A percentile compares a stretch with the other conserved stretches of the same genome.
Conservation (phyloP, 2,329 filamentous ascomycete species). For the Venturia asperata region DNA sequence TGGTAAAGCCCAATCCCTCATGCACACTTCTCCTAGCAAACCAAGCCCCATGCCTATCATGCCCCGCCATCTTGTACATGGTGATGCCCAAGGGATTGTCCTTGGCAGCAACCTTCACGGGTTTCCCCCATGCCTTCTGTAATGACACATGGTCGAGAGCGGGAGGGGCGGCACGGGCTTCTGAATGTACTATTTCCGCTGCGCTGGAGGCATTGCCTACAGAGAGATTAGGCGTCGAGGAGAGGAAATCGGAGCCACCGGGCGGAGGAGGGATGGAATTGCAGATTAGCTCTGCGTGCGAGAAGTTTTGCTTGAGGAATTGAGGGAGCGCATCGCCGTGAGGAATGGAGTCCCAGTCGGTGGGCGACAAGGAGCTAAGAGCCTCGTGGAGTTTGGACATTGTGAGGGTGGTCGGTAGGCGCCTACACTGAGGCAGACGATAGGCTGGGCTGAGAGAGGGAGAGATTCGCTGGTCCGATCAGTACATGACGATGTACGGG, state of each 20-base stretch:
- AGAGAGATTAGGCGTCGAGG: constrained; percentile 28
- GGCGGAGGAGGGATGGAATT: constrained; percentile 65
- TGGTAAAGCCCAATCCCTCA: constrained; percentile 65
- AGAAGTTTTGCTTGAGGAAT: constrained; percentile 37
- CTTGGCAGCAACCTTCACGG: constrained; percentile 61
- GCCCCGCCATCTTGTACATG: constrained; percentile 71
- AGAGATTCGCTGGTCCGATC: background rate
- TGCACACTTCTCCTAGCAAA: constrained; percentile 82
- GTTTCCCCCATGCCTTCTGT: constrained; percentile 80
- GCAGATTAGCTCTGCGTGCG: constrained; percentile 61
- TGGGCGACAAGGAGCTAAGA: constrained; percentile 38
- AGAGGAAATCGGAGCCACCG: constrained; percentile 37
- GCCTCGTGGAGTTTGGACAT: constrained; percentile 42
- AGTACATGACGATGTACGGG: background rate
- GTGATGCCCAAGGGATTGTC: constrained; percentile 70
- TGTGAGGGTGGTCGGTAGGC: constrained; percentile 18
- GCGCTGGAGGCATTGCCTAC: constrained; percentile 41
- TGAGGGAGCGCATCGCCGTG: constrained; percentile 32
- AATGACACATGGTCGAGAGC: constrained; percentile 47
- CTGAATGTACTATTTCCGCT: constrained; percentile 47
- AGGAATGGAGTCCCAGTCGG: constrained; percentile 40
- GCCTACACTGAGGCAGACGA: background rate
- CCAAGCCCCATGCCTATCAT: constrained; percentile 82
- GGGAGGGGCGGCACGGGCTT: constrained; percentile 44
- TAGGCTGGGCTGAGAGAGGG: background rate